phyloP scores from a whole-genome alignment of 1,284 basidiomycete genomes.

The Sporisorium scitamineum region DNA sequence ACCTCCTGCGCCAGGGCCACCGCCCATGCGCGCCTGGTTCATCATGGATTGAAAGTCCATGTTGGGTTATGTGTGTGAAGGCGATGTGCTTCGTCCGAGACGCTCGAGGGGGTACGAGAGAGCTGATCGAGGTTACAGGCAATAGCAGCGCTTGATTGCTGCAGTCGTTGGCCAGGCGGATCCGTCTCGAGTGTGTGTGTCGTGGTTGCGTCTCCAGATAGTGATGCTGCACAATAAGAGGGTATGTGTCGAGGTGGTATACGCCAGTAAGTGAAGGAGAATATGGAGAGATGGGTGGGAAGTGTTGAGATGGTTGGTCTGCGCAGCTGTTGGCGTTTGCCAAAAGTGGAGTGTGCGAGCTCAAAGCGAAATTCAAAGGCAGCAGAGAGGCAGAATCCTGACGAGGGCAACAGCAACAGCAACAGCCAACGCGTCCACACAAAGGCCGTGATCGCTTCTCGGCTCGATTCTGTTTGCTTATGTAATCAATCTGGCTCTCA shows the following conservation, averaged over 20 bases:
- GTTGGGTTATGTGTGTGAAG: slow-evolving; percentile 1
- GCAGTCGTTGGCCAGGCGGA: too few relatives aligned
- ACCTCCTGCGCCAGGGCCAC: slow-evolving; percentile 37
- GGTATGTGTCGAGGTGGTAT: not conserved
- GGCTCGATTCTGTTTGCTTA: not conserved
- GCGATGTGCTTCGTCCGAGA: not conserved
- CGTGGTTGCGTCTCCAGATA: not conserved
- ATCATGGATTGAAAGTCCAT: slow-evolving; percentile 66
- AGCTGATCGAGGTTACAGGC: not conserved
- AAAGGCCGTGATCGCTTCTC: slow-evolving; percentile 5
- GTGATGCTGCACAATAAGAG: too few relatives aligned
- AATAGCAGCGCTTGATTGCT: not conserved
- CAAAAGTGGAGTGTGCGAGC: slow-evolving; percentile 26
- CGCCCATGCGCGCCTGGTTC: slow-evolving; percentile 63
- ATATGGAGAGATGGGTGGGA: not conserved
- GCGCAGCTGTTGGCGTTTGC: slow-evolving; percentile 17
- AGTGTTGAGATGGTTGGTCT: slow-evolving; percentile 3
- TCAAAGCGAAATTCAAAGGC: slow-evolving; percentile 1
- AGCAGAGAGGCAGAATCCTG: slow-evolving; percentile 20
- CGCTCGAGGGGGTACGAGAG: not conserved
- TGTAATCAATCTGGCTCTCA: not conserved
- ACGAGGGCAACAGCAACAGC: slow-evolving; percentile 3
- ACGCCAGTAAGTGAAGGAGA: not conserved
- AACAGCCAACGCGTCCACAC: slow-evolving; percentile 2
- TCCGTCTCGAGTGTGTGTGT: not conserved